Evolutionary conservation across 2,329 filamentous ascomycete species (phyloP).

Genomic region (Colletotrichum euphorbiae): DNA sequence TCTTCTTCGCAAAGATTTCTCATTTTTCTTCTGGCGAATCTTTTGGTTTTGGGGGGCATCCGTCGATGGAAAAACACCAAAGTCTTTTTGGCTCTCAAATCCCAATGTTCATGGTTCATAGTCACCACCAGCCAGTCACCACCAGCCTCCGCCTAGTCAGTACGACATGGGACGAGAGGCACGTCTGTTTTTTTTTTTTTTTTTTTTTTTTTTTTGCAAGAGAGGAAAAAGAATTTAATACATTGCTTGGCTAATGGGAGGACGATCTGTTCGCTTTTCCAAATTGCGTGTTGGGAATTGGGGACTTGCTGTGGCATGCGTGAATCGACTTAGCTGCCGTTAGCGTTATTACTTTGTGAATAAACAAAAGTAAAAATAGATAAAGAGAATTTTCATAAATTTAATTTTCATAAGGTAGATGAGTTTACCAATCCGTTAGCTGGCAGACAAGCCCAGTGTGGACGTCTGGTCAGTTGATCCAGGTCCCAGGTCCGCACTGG

Average conservation of each 20-base stretch:
- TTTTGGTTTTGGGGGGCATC: neutral
- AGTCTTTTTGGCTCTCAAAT: neutral
- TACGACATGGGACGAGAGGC: conserved; percentile 15
- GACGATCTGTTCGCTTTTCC: too few species aligned
- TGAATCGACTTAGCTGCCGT: too few species aligned
- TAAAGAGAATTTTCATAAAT: too few species aligned
- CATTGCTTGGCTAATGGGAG: neutral
- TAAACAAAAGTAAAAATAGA: too few species aligned
- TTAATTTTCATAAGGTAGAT: too few species aligned
- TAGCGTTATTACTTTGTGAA: too few species aligned
- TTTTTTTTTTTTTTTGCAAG: neutral
- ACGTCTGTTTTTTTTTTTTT: neutral
- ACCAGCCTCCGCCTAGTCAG: neutral
- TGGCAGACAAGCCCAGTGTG: too few species aligned
- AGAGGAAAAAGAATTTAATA: neutral
- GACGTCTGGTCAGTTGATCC: too few species aligned
- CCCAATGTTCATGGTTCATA: neutral
- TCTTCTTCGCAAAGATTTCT: neutral
- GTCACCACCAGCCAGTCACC: too few species aligned
- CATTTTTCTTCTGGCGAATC: neutral
- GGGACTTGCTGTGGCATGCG: too few species aligned
- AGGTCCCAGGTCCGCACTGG: too few species aligned
- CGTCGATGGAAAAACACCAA: neutral
- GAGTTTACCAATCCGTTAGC: too few species aligned
- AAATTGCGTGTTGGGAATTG: neutral